Conservation (phyloP, 2,329 filamentous ascomycete genomes). For the Colletotrichum phormii region DNA sequence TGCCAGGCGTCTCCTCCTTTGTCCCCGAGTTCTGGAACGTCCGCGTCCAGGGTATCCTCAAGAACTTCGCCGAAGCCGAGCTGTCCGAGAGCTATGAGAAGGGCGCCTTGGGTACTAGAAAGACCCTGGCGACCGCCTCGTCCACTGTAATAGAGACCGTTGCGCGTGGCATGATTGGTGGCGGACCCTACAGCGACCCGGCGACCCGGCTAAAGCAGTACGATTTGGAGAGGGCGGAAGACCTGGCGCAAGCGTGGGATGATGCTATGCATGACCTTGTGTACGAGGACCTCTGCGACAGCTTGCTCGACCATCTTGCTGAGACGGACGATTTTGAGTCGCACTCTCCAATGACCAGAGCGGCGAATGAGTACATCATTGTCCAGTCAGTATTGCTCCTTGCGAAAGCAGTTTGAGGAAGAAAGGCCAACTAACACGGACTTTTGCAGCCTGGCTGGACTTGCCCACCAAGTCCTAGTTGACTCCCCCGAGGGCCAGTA, state of each 20-base stretch:
- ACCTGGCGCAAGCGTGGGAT: constrained; percentile 73
- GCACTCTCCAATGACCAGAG: constrained; percentile 71
- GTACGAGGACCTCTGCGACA: constrained; percentile 75
- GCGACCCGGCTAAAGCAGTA: constrained; percentile 55
- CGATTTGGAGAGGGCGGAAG: constrained; percentile 67
- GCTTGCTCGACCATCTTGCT: constrained; percentile 70
- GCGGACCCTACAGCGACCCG: constrained; percentile 53
- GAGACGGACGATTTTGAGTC: constrained; percentile 72
- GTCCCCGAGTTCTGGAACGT: constrained; percentile 73
- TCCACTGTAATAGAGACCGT: constrained; percentile 78
- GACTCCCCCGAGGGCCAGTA: constrained; percentile 81
- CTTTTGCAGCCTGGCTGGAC: constrained; percentile 71
- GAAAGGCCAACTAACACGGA: background rate
- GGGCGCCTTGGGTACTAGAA: constrained; percentile 77
- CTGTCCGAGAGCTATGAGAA: constrained; percentile 88
- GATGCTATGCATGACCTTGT: constrained; percentile 74
- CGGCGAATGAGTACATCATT: constrained; percentile 73
- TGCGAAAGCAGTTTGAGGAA: background rate
- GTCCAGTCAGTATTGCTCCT: constrained; percentile 69
- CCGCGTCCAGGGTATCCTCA: constrained; percentile 70
- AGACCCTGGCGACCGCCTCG: constrained; percentile 78
- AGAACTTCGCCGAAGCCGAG: constrained; percentile 73
- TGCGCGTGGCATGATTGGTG: constrained; percentile 74
- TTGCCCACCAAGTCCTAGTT: constrained; percentile 79
- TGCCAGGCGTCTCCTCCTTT: constrained; percentile 75